These are phyloP conservation scores for Helotiales sp. DNA, from an alignment of 2,329 filamentous ascomycete species.

Conservation along the genomic window DNA sequence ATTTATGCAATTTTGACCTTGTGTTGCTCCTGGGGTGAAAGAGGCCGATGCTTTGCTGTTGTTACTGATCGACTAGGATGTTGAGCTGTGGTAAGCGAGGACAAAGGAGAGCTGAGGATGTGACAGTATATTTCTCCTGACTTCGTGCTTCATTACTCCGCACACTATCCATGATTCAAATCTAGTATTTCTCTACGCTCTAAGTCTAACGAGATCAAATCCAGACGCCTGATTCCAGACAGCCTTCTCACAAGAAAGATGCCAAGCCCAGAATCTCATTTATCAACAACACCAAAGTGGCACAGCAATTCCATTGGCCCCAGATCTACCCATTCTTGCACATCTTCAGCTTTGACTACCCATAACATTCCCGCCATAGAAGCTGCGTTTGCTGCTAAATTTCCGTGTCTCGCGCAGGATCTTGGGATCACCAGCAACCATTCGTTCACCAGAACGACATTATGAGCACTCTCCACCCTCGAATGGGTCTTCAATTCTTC, in stretches of 20 bases:
- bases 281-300: slow-evolving; percentile 1
- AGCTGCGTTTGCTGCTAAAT: slow-evolving; percentile 43
- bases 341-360: slow-evolving; percentile 36
- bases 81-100: too few species aligned
- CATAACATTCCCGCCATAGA: slow-evolving; percentile 46
- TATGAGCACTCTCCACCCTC: slow-evolving; percentile 36
- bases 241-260: background rate
- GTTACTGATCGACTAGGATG: too few species aligned
- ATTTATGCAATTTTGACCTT: too few species aligned
- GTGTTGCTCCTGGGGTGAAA: too few species aligned
- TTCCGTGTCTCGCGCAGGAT: slow-evolving; percentile 36
- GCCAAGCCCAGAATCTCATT: background rate
- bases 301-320: slow-evolving; percentile 31
- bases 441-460: slow-evolving; percentile 43
- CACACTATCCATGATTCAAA: too few species aligned
- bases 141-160: too few species aligned
- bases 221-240: background rate
- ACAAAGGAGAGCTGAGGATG: too few species aligned
- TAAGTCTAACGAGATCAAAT: too few species aligned
- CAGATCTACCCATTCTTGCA: slow-evolving; percentile 37
- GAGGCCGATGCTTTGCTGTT: too few species aligned
- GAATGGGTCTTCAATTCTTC: slow-evolving; percentile 19
- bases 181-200: too few species aligned
- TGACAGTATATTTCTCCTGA: too few species aligned
- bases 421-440: slow-evolving; percentile 46